These are phyloP conservation scores for Mortierella sp. DNA, from an alignment of 371 early-diverging fungal species.

Conservation along the genomic window DNA sequence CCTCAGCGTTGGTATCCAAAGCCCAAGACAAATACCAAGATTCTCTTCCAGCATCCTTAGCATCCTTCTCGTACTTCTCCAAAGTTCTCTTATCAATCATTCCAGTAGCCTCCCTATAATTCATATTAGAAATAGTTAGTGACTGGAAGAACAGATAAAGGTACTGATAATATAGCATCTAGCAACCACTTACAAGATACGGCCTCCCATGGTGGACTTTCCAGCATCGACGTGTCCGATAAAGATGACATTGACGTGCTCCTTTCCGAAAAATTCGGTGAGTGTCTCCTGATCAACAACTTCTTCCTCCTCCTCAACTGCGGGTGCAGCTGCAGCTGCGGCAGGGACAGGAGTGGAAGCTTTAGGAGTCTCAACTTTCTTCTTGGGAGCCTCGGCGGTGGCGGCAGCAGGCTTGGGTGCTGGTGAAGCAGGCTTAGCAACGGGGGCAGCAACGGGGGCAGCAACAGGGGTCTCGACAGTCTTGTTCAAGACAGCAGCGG, in stretches of 20 bases:
- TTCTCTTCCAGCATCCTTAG: conserved; percentile 96
- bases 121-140: background rate
- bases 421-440: conserved; percentile 23
- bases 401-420: conserved; percentile 31
- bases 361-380: too few species aligned
- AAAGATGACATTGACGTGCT: conserved; percentile 96
- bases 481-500: conserved; percentile 38
- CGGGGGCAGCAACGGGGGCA: conserved; percentile 25
- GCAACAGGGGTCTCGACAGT: conserved; percentile 44
- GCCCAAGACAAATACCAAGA: conserved; percentile 99
- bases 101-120: conserved; percentile 76
- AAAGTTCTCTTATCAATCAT: conserved; percentile 99
- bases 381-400: conserved; percentile 22
- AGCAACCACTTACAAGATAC: conserved; percentile 79
- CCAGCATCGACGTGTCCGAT: conserved; percentile 99
- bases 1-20: conserved; percentile 95
- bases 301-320: conserved; percentile 58
- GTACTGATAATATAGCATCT: background rate
- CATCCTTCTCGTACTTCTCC: conserved; percentile 98
- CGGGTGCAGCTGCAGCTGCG: conserved; percentile 28
- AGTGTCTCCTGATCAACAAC: conserved; percentile 70
- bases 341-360: conserved; percentile 30
- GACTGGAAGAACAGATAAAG: too few species aligned
- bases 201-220: conserved; percentile 99
- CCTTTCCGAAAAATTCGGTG: conserved; percentile 85